A percentile compares a stretch with the other conserved stretches of the same genome.
Conservation (phyloP, 148 eudicot species). For the Rhododendron mucronatum region DNA sequence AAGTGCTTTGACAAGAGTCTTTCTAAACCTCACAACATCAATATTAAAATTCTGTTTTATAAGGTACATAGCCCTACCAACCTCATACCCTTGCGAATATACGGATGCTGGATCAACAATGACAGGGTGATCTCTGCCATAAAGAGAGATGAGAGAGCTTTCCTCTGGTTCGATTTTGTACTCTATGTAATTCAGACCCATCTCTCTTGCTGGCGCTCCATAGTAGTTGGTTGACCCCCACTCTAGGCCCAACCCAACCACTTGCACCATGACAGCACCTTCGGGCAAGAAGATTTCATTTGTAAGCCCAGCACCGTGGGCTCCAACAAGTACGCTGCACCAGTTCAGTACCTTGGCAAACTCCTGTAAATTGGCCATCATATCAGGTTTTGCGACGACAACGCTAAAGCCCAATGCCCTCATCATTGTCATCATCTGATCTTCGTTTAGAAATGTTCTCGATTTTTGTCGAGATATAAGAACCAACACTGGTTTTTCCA, state of each 20-base stretch:
- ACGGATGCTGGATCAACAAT: too few species aligned
- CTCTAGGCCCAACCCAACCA: slow-evolving; percentile 41
- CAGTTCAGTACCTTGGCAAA: slow-evolving; percentile 37
- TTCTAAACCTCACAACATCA: slow-evolving; percentile 36
- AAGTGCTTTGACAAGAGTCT: not conserved
- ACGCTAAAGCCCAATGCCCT: slow-evolving; percentile 42
- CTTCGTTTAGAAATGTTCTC: slow-evolving; percentile 40
- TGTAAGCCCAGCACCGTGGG: slow-evolving; percentile 61
- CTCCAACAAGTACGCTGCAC: slow-evolving; percentile 46
- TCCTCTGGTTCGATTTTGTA: too few species aligned
- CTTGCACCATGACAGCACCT: slow-evolving; percentile 50
- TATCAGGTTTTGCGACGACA: slow-evolving; percentile 7
- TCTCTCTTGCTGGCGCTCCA: slow-evolving; percentile 31
- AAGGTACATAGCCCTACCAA: slow-evolving; percentile 36
- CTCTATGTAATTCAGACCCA: slow-evolving; percentile 23
- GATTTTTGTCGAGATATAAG: slow-evolving; percentile 39
- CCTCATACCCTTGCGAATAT: slow-evolving; percentile 7
- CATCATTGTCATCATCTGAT: slow-evolving; percentile 35
- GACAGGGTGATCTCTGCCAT: too few species aligned
- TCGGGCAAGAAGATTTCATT: slow-evolving; percentile 44
- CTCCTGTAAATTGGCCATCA: slow-evolving; percentile 21
- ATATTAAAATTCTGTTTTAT: slow-evolving; percentile 47
- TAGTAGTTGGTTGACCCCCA: slow-evolving; percentile 41
- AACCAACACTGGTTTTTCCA: slow-evolving; percentile 20
- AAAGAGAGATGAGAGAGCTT: too few species aligned